Percentiles rank a stretch among this genome's conserved stretches.
Evolutionary conservation across 148 eudicot species (phyloP).

Genomic region (Dianthus caryophyllus): DNA sequence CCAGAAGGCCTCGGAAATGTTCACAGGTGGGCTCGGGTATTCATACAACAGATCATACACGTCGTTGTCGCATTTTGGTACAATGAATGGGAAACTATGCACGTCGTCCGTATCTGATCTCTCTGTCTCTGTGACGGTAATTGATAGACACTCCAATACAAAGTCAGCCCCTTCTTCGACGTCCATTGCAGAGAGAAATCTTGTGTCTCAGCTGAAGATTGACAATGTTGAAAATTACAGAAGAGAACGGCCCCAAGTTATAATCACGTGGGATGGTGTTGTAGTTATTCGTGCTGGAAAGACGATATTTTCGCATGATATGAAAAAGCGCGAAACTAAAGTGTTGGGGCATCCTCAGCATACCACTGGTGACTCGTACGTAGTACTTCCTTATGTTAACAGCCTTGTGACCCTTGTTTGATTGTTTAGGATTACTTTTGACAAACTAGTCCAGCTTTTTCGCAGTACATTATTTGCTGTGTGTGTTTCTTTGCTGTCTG

Average conservation of each 20-base stretch:
- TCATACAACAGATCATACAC: not conserved
- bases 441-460: not conserved
- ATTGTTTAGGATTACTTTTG: not conserved
- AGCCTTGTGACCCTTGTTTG: conserved; percentile 25
- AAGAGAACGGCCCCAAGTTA: not conserved
- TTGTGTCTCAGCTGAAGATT: not conserved
- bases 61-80: conserved; percentile 4
- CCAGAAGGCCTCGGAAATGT: conserved; percentile 2
- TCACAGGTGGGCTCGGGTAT: too few relatives aligned
- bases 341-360: not conserved
- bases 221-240: not conserved
- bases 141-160: conserved; percentile 15
- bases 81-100: conserved; percentile 23
- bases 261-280: conserved; percentile 16
- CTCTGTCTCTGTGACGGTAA: not conserved
- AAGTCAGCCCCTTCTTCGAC: conserved; percentile 2
- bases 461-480: not conserved
- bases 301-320: conserved; percentile 10
- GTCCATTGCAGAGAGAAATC: not conserved
- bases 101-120: not conserved
- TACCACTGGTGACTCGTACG: not conserved
- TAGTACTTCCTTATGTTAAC: conserved; percentile 26
- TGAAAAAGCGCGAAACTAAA: conserved; percentile 16
- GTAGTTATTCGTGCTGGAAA: not conserved
- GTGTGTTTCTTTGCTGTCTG: not conserved